Evolutionary conservation across 2,329 filamentous ascomycete species (phyloP), one percentile per base, ranked within the genome.

Genomic region (Stemphylium beticola): DNA sequence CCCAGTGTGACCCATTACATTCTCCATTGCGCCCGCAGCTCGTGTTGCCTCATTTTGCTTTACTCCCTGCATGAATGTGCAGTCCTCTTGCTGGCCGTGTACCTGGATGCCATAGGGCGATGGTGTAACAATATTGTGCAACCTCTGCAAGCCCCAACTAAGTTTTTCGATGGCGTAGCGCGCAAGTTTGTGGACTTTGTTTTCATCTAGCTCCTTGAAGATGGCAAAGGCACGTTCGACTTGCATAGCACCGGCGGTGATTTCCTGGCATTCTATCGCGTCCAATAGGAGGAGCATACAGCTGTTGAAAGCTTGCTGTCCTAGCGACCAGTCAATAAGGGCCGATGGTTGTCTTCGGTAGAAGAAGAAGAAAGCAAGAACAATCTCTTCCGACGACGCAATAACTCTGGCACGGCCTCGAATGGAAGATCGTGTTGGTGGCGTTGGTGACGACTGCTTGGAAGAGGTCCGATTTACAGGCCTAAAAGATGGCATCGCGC

Each of bases 301-400:
- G 9, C 79, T 77, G 52, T 81, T 81, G 70, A 82, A 82, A 2
- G 79, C 78, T 66, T 81, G 78, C 54, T 82, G 80, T 32, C 75
- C 75, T 60, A 81, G 75, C 0, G 73, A 78, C 80, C 80, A 82
- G 58, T 77, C 80, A 33, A 81, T 75, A 31, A 82, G 66, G 1
- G 77, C 76, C 18, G 75, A 74, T 14, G 75, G 78, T 12, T 77
- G 64, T 36, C 77, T 74, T n/a, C 68, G 60, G 26, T 78, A 72
- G 63, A 81, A 79, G 65, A 80, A 82, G 24, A 79, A 62, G 51
- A 81, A 81, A 2, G 76, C 75, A n/a, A 76, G 69, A 0, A 82
- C 64, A 1, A 82, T 65, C 11, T 72, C 67, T 32, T 75, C 65
- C 2, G 75, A 79, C 3, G 78, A 77, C 24, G 76, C 66, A 45